Percentiles rank a stretch among this genome's conserved stretches.
These are phyloP conservation scores for Oehlia diaphana DNA, from an alignment of 192 early-diverging fungal species.

Conservation along the genomic window DNA sequence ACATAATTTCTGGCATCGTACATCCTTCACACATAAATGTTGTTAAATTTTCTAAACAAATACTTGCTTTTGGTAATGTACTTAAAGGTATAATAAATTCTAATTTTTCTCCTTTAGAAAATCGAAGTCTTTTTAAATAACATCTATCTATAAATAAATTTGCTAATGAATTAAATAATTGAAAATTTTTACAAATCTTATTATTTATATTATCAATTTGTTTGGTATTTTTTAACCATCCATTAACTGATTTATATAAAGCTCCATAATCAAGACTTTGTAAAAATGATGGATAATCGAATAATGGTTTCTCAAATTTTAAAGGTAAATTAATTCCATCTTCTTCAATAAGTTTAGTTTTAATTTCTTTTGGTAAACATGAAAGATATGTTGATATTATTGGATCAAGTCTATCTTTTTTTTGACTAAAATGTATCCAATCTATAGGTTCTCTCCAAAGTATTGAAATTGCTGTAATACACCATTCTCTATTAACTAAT, in stretches of 20 bases:
- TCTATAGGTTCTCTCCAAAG: slow-evolving; percentile 1
- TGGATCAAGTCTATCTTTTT: background rate
- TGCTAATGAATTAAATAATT: background rate
- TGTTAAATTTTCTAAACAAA: background rate
- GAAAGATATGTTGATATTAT: background rate
- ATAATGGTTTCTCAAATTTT: background rate
- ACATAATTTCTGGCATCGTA: background rate
- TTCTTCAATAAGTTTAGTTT: background rate
- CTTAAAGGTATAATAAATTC: background rate
- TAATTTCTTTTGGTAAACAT: background rate
- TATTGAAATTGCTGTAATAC: background rate
- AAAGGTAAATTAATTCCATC: background rate
- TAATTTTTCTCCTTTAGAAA: background rate
- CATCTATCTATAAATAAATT: background rate
- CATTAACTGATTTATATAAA: background rate
- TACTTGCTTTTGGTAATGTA: background rate
- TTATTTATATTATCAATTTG: background rate
- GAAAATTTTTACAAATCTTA: background rate
- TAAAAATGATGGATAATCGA: background rate
- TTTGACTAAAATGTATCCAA: background rate
- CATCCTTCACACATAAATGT: background rate
- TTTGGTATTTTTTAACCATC: background rate
- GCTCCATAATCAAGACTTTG: background rate
- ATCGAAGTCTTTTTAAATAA: background rate
- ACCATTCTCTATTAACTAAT: background rate